A percentile compares a stretch with the other conserved stretches of the same genome.
These are phyloP conservation scores for Neurospora hispaniola DNA, from an alignment of 495 filamentous ascomycete genomes.

Conservation along the genomic window DNA sequence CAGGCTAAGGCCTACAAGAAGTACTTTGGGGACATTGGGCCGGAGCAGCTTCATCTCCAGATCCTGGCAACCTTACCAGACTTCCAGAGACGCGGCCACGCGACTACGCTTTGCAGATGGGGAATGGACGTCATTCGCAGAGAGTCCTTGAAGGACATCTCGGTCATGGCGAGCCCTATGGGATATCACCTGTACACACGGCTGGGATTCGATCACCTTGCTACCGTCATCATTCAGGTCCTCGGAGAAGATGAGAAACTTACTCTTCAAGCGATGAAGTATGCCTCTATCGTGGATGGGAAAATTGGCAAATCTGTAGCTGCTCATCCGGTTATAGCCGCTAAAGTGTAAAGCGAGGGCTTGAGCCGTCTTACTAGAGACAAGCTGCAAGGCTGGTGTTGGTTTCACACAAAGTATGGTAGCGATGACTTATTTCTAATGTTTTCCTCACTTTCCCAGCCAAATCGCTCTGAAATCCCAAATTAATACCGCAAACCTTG, in stretches of 20 bases:
- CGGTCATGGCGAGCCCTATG: conserved; percentile 31
- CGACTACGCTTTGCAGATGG: conserved; percentile 22
- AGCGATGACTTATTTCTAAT: neutral
- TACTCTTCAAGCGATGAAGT: conserved; percentile 29
- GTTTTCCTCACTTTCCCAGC: neutral
- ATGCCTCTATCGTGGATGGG: neutral
- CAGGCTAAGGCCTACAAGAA: conserved; percentile 18
- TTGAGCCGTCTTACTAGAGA: neutral
- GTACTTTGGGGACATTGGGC: conserved; percentile 17
- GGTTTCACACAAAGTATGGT: neutral
- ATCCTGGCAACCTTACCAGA: conserved; percentile 24
- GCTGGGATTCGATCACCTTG: conserved; percentile 16
- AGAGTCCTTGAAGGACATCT: conserved; percentile 14
- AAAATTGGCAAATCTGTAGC: neutral
- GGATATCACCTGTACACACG: conserved; percentile 22
- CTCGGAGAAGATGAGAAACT: conserved; percentile 22
- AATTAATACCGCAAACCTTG: neutral
- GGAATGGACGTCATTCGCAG: conserved; percentile 17
- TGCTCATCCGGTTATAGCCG: neutral
- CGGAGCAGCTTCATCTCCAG: conserved; percentile 26
- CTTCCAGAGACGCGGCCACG: conserved; percentile 25
- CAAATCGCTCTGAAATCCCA: too few relatives aligned
- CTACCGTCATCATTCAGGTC: conserved; percentile 18
- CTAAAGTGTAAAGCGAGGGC: neutral
- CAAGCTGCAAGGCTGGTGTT: neutral